A percentile compares a stretch with the other conserved stretches of the same genome.
Evolutionary conservation across 345 rosid species (phyloP).

Genomic region (Brassica rapa): DNA sequence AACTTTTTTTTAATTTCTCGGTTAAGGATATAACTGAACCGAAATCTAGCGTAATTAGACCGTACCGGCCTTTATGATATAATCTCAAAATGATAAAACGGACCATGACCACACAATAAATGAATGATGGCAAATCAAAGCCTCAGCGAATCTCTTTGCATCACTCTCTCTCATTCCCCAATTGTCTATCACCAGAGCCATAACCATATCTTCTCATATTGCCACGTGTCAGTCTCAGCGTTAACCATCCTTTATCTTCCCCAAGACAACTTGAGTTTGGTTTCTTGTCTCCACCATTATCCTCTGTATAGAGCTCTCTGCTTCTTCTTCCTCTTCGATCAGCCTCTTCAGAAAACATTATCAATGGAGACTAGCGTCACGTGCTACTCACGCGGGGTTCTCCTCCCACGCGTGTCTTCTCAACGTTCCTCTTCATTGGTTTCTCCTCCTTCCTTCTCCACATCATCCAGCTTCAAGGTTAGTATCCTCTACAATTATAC

Average conservation of each 20-base stretch:
- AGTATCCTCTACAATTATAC: constrained; percentile 4
- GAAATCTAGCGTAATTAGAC: not conserved
- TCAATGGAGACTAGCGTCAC: constrained; percentile 73
- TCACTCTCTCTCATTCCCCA: constrained; percentile 26
- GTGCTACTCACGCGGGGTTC: constrained; percentile 63
- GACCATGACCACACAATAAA: constrained; percentile 41
- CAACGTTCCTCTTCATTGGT: constrained; percentile 63
- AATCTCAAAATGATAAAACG: constrained; percentile 18
- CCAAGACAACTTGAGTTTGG: constrained; percentile 25
- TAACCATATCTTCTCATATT: constrained; percentile 25
- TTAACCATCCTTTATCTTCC: constrained; percentile 32
- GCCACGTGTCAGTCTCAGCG: constrained; percentile 40
- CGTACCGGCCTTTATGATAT: not conserved
- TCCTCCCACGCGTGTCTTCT: constrained; percentile 68
- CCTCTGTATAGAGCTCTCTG: not conserved
- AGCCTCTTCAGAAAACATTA: constrained; percentile 12
- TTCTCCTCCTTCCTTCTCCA: constrained; percentile 57
- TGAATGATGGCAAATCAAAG: constrained; percentile 35
- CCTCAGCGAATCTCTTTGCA: constrained; percentile 23
- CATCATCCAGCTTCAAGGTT: constrained; percentile 74
- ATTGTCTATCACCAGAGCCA: constrained; percentile 29
- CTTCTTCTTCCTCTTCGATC: constrained; percentile 30
- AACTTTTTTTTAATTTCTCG: not conserved
- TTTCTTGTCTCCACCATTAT: constrained; percentile 19
- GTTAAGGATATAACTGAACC: not conserved